Evolutionary conservation across 2,329 filamentous ascomycete species (phyloP).

Genomic region (Claviceps citrina): DNA sequence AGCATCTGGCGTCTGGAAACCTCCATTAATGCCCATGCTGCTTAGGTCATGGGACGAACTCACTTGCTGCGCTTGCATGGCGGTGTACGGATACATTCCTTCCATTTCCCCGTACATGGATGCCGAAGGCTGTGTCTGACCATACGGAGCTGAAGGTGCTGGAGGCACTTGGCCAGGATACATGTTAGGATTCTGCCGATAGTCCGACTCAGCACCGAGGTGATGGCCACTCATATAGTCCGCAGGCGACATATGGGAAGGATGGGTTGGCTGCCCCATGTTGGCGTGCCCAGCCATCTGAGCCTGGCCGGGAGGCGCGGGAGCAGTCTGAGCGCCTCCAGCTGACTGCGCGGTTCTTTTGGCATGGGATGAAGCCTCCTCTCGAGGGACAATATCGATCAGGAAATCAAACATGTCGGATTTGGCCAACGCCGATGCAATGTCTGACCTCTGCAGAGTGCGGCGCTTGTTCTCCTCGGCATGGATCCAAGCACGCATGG

Average conservation of each 20-base stretch:
- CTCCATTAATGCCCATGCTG: neutral
- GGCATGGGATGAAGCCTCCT: slow-evolving; percentile 74
- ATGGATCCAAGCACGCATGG: slow-evolving; percentile 99
- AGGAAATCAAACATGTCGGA: slow-evolving; percentile 99
- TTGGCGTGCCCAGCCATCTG: slow-evolving; percentile 36
- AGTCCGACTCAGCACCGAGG: slow-evolving; percentile 57
- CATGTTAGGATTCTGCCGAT: slow-evolving; percentile 65
- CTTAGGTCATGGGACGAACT: slow-evolving; percentile 14
- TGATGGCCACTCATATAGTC: slow-evolving; percentile 51
- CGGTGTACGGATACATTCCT: slow-evolving; percentile 70
- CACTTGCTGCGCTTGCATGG: slow-evolving; percentile 74
- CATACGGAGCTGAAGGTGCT: slow-evolving; percentile 56
- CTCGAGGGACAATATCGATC: slow-evolving; percentile 93
- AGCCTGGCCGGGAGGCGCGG: slow-evolving; percentile 33
- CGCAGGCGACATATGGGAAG: slow-evolving; percentile 42
- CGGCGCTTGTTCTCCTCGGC: slow-evolving; percentile 97
- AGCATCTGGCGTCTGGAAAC: neutral
- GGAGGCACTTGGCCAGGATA: slow-evolving; percentile 67
- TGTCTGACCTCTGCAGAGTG: slow-evolving; percentile 88
- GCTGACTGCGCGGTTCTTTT: slow-evolving; percentile 51
- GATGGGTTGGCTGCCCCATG: slow-evolving; percentile 39
- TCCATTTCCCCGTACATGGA: slow-evolving; percentile 67
- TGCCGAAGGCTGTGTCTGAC: slow-evolving; percentile 52
- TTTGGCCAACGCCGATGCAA: slow-evolving; percentile 87
- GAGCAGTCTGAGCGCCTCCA: slow-evolving; percentile 25